phyloP scores from a whole-genome alignment of 2,329 filamentous ascomycete genomes.

The Whalleya microplaca region DNA sequence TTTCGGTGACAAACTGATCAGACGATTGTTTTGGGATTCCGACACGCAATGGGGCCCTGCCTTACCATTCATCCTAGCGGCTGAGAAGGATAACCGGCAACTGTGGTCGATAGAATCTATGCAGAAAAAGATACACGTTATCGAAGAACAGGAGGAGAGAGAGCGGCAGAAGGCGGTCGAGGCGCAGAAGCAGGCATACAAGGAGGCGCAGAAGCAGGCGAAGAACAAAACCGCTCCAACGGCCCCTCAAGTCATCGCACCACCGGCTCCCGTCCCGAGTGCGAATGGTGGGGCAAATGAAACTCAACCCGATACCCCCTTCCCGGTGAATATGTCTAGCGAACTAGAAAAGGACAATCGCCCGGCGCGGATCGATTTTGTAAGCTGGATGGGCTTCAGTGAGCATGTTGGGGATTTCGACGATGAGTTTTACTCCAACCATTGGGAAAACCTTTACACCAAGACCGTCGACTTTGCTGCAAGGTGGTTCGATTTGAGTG shows the following conservation, averaged over 20 bases:
- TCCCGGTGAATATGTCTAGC: neutral
- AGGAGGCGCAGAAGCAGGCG: no score
- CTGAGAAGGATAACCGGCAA: neutral
- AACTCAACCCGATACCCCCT: neutral
- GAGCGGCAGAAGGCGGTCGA: neutral
- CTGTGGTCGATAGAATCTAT: neutral
- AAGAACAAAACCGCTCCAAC: neutral
- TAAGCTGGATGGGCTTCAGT: constrained; percentile 9
- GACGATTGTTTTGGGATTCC: constrained; percentile 3
- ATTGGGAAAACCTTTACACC: constrained; percentile 35
- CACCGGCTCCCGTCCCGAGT: no score
- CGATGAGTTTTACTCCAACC: constrained; percentile 28
- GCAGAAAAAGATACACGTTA: neutral
- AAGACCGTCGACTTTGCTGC: constrained; percentile 28
- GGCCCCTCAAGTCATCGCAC: no score
- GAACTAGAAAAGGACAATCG: constrained; percentile 17
- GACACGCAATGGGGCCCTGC: constrained; percentile 21
- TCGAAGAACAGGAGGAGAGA: neutral
- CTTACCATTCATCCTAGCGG: constrained; percentile 5
- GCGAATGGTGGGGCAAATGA: no score
- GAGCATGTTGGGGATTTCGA: constrained; percentile 28
- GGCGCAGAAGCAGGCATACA: no score
- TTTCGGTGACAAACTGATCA: neutral
- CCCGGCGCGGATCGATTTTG: constrained; percentile 31
- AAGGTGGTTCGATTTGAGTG: constrained; percentile 33